Percentiles rank a stretch among this genome's conserved stretches.
These are phyloP conservation scores for Fusarium cyanostomum DNA, from an alignment of 2,329 filamentous ascomycete species.

Conservation along the genomic window DNA sequence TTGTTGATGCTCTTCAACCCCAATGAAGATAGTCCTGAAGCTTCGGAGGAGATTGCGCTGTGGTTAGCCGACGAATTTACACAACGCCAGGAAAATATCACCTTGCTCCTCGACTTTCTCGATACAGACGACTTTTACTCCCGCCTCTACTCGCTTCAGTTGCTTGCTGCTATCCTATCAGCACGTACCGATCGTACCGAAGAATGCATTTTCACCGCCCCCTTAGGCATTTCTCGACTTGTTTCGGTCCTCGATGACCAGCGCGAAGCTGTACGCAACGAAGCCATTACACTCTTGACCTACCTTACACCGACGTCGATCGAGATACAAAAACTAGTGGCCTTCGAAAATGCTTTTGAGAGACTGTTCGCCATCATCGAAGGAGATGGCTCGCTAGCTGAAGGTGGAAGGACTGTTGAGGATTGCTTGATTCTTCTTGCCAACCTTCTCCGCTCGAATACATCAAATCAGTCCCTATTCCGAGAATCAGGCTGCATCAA, in stretches of 20 bases:
- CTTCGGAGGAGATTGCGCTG: slow-evolving; percentile 92
- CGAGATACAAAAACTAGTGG: slow-evolving; percentile 94
- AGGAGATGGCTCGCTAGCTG: slow-evolving; percentile 79
- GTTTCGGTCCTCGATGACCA: slow-evolving; percentile 85
- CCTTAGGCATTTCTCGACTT: slow-evolving; percentile 85
- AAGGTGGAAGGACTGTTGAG: slow-evolving; percentile 88
- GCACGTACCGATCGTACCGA: slow-evolving; percentile 92
- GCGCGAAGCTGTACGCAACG: slow-evolving; percentile 87
- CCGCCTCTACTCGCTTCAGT: slow-evolving; percentile 87
- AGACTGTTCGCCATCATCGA: slow-evolving; percentile 84
- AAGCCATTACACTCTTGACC: slow-evolving; percentile 86
- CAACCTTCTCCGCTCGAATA: slow-evolving; percentile 86
- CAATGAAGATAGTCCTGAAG: slow-evolving; percentile 80
- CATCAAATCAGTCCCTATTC: slow-evolving; percentile 93
- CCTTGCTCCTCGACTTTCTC: slow-evolving; percentile 86
- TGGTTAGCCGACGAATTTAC: slow-evolving; percentile 99
- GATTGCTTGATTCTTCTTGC: slow-evolving; percentile 92
- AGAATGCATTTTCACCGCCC: slow-evolving; percentile 91
- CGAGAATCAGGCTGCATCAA: slow-evolving; percentile 86
- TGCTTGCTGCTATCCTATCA: slow-evolving; percentile 85
- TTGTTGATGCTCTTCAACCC: slow-evolving; percentile 89
- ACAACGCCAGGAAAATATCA: slow-evolving; percentile 96
- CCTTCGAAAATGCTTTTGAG: slow-evolving; percentile 94
- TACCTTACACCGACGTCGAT: slow-evolving; percentile 86
- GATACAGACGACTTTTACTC: slow-evolving; percentile 90